phyloP scores from a whole-genome alignment of 2,329 filamentous ascomycete species.

The Shiraia sp. region DNA sequence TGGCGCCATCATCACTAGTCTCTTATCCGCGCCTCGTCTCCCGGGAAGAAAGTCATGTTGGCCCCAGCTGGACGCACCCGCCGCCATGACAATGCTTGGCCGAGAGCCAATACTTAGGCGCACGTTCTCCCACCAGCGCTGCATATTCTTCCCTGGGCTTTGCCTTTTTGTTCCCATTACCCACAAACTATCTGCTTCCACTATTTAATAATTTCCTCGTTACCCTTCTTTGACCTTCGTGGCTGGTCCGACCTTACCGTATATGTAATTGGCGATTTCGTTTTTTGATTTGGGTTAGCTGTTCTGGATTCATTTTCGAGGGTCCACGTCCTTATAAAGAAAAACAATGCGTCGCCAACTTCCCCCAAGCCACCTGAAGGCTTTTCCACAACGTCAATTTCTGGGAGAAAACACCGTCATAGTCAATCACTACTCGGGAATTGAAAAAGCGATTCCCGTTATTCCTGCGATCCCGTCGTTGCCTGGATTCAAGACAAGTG shows the following conservation, averaged over 20 bases:
- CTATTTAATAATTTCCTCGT: constrained; percentile 17
- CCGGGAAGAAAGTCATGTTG: constrained; percentile 3
- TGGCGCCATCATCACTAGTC: too few relatives aligned
- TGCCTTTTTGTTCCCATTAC: constrained; percentile 5
- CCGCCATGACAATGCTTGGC: constrained; percentile 21
- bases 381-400: constrained; percentile 35
- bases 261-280: constrained; percentile 22
- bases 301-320: too few relatives aligned
- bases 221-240: constrained; percentile 9
- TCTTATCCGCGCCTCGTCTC: neutral
- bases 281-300: too few relatives aligned
- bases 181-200: constrained; percentile 1
- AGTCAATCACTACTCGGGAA: constrained; percentile 38
- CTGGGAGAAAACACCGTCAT: constrained; percentile 32
- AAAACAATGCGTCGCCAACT: constrained; percentile 38
- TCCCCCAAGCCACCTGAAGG: constrained; percentile 36
- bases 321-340: constrained; percentile 11
- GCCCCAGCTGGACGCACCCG: constrained; percentile 2
- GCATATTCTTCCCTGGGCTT: constrained; percentile 14
- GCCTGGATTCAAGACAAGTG: constrained; percentile 44
- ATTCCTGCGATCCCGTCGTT: constrained; percentile 43
- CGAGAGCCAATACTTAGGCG: constrained; percentile 37
- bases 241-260: constrained; percentile 25
- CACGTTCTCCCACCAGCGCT: constrained; percentile 33
- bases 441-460: constrained; percentile 43